These are phyloP conservation scores for Echeveria elegans DNA, from an alignment of 164 flowering plant genomes.

Conservation along the genomic window DNA sequence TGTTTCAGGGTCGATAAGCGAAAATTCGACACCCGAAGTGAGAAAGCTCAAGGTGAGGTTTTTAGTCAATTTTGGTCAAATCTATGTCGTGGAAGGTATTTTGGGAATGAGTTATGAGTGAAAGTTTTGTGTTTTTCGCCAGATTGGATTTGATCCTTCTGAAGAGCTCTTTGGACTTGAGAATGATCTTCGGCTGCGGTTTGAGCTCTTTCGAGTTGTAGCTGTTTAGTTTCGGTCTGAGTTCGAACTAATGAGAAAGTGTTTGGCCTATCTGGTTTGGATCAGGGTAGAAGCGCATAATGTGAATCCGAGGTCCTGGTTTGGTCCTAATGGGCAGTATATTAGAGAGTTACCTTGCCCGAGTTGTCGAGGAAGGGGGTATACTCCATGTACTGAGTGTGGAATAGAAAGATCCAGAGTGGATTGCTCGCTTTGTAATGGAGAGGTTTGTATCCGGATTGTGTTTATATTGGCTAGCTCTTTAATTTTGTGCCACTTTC, in stretches of 20 bases:
- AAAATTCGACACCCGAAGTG: neutral
- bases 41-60: neutral
- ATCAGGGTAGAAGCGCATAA: constrained; percentile 37
- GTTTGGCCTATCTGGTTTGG: neutral
- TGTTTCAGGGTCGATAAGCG: neutral
- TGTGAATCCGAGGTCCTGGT: constrained; percentile 70
- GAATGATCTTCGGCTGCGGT: constrained; percentile 50
- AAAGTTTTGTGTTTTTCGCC: constrained; percentile 13
- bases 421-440: constrained; percentile 72
- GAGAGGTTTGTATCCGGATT: constrained; percentile 47
- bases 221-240: too few species aligned
- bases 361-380: constrained; percentile 92
- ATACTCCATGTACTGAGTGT: constrained; percentile 76
- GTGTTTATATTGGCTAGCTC: too few species aligned
- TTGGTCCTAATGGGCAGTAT: constrained; percentile 95
- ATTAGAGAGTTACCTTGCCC: constrained; percentile 94
- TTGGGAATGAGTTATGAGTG: too few species aligned
- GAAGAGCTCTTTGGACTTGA: constrained; percentile 66
- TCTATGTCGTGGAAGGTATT: too few species aligned
- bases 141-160: constrained; percentile 66
- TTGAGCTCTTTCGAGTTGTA: neutral
- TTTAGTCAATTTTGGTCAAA: neutral
- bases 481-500: neutral
- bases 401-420: constrained; percentile 75
- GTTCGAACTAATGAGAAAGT: too few species aligned